A percentile compares a stretch with the other conserved stretches of the same genome.
Evolutionary conservation across 2,329 filamentous ascomycete species (phyloP).

Genomic region (Verticillium albo-atrum): DNA sequence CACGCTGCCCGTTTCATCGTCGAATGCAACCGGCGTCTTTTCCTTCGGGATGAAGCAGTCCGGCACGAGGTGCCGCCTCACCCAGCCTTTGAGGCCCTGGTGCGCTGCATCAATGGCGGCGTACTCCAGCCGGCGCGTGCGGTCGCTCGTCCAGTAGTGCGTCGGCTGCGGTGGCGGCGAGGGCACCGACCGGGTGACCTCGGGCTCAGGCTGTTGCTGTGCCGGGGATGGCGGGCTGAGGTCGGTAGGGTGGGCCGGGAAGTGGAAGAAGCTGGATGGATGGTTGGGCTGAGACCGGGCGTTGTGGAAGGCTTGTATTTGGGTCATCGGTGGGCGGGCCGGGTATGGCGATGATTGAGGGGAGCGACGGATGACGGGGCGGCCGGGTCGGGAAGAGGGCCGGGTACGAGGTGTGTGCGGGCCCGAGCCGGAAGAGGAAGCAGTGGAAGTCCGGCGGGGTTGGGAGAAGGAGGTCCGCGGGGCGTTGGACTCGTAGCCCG

Average conservation of each 20-base stretch:
- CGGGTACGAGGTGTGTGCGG: constrained; percentile 13
- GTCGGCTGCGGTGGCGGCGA: constrained; percentile 48
- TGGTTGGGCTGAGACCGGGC: constrained; percentile 10
- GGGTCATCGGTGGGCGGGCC: constrained; percentile 10
- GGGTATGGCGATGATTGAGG: constrained; percentile 19
- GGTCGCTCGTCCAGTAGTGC: constrained; percentile 64
- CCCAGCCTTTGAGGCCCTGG: constrained; percentile 56
- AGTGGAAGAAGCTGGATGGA: constrained; percentile 41
- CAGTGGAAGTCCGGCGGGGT: constrained; percentile 27
- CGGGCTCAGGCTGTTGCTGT: neutral
- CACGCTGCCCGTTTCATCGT: constrained; percentile 60
- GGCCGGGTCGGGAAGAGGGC: constrained; percentile 18
- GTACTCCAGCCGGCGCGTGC: constrained; percentile 59
- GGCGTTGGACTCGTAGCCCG: constrained; percentile 51
- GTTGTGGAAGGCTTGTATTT: constrained; percentile 13
- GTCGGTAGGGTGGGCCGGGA: constrained; percentile 36
- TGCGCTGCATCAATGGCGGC: constrained; percentile 62
- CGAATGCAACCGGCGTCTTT: constrained; percentile 47
- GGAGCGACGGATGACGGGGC: constrained; percentile 37
- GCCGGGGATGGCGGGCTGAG: constrained; percentile 15
- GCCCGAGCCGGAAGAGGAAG: constrained; percentile 17
- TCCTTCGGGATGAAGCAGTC: constrained; percentile 54
- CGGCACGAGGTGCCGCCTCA: constrained; percentile 52
- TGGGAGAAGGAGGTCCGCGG: constrained; percentile 29
- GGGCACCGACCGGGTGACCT: constrained; percentile 1